Percentiles rank a stretch among this genome's conserved stretches.
phyloP scores from a whole-genome alignment of 129 eudicot species.

The Deinandra increscens region DNA sequence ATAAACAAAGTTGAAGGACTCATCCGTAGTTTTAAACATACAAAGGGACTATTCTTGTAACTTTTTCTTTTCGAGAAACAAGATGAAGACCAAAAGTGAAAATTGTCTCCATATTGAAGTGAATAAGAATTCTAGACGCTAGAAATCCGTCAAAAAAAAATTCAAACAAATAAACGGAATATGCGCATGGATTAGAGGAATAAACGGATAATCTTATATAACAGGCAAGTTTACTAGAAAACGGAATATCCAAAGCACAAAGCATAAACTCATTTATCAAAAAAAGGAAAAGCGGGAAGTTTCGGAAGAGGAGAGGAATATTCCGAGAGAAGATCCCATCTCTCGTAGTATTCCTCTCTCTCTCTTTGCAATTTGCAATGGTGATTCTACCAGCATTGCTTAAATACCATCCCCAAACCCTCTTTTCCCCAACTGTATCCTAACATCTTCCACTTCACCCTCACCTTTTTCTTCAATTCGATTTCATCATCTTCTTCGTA shows the following conservation, averaged over 20 bases:
- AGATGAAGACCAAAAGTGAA: not conserved
- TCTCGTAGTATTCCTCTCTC: not conserved
- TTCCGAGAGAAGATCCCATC: constrained; percentile 36
- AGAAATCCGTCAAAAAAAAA: constrained; percentile 9
- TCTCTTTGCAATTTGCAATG: too few species aligned
- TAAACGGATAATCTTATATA: constrained; percentile 21
- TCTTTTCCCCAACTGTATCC: constrained; percentile 15
- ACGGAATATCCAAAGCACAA: constrained; percentile 40
- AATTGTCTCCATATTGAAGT: not conserved
- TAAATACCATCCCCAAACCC: constrained; percentile 43
- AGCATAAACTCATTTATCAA: constrained; percentile 27
- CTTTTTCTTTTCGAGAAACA: not conserved
- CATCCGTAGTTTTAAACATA: too few species aligned
- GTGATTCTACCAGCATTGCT: constrained; percentile 11
- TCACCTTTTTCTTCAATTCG: not conserved
- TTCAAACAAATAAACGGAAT: constrained; percentile 35
- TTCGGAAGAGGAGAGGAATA: constrained; percentile 32
- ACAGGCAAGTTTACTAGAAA: constrained; percentile 2
- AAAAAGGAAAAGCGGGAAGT: constrained; percentile 14
- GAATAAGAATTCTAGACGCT: too few species aligned
- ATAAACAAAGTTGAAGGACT: too few species aligned
- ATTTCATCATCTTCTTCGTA: not conserved
- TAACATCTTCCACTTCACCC: not conserved
- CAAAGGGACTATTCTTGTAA: not conserved
- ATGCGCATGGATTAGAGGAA: constrained; percentile 27